Evolutionary conservation across 257 asterid species (phyloP), one percentile per base, ranked within the genome.

Genomic region (Rubia yunnanensis): DNA sequence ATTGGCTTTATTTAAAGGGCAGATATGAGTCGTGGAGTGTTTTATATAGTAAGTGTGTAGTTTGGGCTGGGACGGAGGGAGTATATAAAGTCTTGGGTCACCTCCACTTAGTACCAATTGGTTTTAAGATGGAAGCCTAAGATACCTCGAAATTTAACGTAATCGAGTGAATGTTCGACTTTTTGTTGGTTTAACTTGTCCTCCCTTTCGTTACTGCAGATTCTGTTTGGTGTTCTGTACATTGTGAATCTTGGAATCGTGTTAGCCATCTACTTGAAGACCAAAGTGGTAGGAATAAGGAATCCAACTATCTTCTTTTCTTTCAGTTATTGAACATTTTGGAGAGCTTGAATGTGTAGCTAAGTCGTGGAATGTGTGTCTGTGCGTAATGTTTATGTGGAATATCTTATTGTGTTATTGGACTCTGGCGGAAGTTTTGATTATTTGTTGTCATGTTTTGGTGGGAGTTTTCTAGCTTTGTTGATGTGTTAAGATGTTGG

Each of bases 141-240:
- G n/a, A n/a, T n/a, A n/a, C n/a, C n/a, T n/a, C n/a, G n/a, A n/a
- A n/a, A 11, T 22, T 10, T 10, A 20, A 38, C 20, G 1, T n/a
- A n/a, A n/a, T n/a, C n/a, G 30, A 17, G 36, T 15, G 27, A 27
- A 14, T 3, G 22, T 4, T 1, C 13, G 5, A 8, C 2, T 38
- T 5, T 64, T 10, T 46, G 6, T 20, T 10, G 63, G 31, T 20
- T 32, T 66, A 1, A 60, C 26, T 7, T 24, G 22, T 52, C n/a
- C 5, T 6, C 55, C 64, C 55, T 72, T 52, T 48, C 71, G 66
- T 70, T 73, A 67, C 35, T 52, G 86, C 96, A 92, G 97, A 77
- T 89, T 70, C 72, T 89, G 66, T 92, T 92, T 73, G 95, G 97
- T 64, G 1, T 85, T 71, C 94, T 92, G 73, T 92, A 92, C 73